phyloP scores from a whole-genome alignment of 192 early-diverging fungal species.

The Lunasporangiospora selenospora region DNA sequence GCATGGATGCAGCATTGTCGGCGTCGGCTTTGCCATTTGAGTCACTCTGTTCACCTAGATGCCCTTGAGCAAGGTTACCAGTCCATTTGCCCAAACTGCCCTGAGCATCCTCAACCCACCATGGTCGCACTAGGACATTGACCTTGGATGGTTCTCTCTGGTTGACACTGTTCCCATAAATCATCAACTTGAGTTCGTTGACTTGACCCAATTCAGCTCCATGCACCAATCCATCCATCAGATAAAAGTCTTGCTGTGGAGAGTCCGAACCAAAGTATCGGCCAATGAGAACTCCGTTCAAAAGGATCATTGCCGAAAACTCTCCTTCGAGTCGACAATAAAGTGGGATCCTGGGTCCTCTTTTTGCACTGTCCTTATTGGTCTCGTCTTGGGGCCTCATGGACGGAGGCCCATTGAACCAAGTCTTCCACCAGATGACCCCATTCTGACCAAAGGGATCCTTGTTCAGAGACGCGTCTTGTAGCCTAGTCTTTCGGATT shows the following conservation, averaged over 20 bases:
- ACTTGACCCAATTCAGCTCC: conserved; percentile 9
- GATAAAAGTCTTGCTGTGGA: conserved; percentile 72
- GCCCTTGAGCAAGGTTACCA: conserved; percentile 13
- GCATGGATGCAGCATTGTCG: not conserved
- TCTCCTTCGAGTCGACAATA: conserved; percentile 70
- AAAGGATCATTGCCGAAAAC: conserved; percentile 70
- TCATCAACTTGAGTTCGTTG: conserved; percentile 55
- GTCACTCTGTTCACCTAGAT: too few relatives aligned
- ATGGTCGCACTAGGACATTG: conserved; percentile 15
- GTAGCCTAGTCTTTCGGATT: too few relatives aligned
- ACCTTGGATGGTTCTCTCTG: not conserved
- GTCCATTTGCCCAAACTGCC: conserved; percentile 31
- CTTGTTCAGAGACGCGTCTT: conserved; percentile 29
- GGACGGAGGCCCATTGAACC: conserved; percentile 27
- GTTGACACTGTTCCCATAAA: conserved; percentile 22
- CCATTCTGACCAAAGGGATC: conserved; percentile 54
- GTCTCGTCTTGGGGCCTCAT: not conserved
- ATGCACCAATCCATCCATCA: conserved; percentile 62
- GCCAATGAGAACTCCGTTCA: conserved; percentile 72
- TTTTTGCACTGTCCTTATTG: conserved; percentile 2
- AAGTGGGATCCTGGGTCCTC: too few relatives aligned
- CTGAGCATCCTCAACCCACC: conserved; percentile 39
- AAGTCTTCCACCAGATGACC: conserved; percentile 50
- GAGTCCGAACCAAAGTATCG: conserved; percentile 76
- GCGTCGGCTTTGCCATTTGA: too few relatives aligned